These are phyloP conservation scores for Acanthochlamys bracteata DNA, from an alignment of 106 monocot genomes.

Conservation along the genomic window DNA sequence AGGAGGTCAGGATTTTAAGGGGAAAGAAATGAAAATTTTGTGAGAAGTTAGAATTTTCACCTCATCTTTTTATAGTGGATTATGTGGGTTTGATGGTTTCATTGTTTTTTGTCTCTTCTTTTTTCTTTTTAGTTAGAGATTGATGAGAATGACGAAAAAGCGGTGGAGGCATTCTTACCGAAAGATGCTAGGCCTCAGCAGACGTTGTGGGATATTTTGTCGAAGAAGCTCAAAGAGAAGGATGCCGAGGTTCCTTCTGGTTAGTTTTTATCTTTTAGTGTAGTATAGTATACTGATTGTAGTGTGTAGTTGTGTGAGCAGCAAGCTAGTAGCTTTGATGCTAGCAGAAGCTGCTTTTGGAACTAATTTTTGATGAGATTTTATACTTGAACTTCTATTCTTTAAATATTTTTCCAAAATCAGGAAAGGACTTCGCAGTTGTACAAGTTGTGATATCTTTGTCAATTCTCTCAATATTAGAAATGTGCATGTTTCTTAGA, in stretches of 20 bases:
- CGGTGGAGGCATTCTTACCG: constrained; percentile 64
- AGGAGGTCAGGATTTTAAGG: constrained; percentile 23
- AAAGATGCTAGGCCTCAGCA: constrained; percentile 41
- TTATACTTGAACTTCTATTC: background rate
- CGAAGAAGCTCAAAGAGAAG: constrained; percentile 78
- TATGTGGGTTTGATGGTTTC: background rate
- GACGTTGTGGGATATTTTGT: constrained; percentile 75
- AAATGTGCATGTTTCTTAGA: too few relatives aligned
- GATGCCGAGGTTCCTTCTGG: constrained; percentile 45
- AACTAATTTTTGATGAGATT: background rate
- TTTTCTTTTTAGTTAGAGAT: constrained; percentile 49
- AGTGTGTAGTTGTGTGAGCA: background rate
- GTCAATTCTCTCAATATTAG: too few relatives aligned
- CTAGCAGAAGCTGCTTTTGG: too few relatives aligned
- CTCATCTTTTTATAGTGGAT: background rate
- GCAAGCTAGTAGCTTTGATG: too few relatives aligned
- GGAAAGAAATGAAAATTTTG: too few relatives aligned
- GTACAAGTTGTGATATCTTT: too few relatives aligned
- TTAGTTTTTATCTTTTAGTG: background rate
- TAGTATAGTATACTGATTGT: too few relatives aligned
- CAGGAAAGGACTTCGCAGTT: too few relatives aligned
- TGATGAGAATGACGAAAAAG: constrained; percentile 81
- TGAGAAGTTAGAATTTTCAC: too few relatives aligned
- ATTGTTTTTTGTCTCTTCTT: background rate
- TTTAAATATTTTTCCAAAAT: too few relatives aligned